phyloP scores from a whole-genome alignment of 2,329 filamentous ascomycete species.

The Canariomyces notabilis region DNA sequence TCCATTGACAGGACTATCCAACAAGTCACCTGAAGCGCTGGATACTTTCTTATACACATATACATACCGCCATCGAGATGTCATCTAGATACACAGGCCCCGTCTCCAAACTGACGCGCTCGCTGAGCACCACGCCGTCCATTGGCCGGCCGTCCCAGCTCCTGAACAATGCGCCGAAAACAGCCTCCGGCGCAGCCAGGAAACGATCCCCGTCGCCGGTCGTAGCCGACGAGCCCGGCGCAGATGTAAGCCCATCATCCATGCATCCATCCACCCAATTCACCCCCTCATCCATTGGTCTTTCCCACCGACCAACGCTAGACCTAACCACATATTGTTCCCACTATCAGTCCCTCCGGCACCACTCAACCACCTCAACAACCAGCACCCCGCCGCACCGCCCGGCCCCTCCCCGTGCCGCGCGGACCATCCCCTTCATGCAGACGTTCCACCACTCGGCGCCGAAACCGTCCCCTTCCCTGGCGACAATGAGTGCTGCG shows the following conservation, averaged over 20 bases:
- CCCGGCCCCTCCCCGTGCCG: slow-evolving; percentile 33
- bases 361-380: slow-evolving; percentile 36
- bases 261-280: not conserved
- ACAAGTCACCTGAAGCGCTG: not conserved
- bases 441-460: slow-evolving; percentile 54
- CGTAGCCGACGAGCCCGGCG: slow-evolving; percentile 36
- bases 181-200: slow-evolving; percentile 39
- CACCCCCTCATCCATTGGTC: not conserved
- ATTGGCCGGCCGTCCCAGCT: slow-evolving; percentile 32
- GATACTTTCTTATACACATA: not conserved
- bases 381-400: slow-evolving; percentile 44
- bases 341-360: slow-evolving; percentile 8
- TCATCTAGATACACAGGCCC: slow-evolving; percentile 46
- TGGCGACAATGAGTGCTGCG: slow-evolving; percentile 41
- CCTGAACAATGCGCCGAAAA: slow-evolving; percentile 33
- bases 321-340: not conserved
- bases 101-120: slow-evolving; percentile 44
- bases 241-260: slow-evolving; percentile 36
- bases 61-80: slow-evolving; percentile 28
- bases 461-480: slow-evolving; percentile 31
- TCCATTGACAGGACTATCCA: not conserved
- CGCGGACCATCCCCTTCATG: slow-evolving; percentile 52
- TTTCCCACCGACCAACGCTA: too few species aligned
- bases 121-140: slow-evolving; percentile 40
- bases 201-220: slow-evolving; percentile 31